Evolutionary conservation across 2,329 filamentous ascomycete genomes (phyloP).

Genomic region (Alternaria ventricosa): DNA sequence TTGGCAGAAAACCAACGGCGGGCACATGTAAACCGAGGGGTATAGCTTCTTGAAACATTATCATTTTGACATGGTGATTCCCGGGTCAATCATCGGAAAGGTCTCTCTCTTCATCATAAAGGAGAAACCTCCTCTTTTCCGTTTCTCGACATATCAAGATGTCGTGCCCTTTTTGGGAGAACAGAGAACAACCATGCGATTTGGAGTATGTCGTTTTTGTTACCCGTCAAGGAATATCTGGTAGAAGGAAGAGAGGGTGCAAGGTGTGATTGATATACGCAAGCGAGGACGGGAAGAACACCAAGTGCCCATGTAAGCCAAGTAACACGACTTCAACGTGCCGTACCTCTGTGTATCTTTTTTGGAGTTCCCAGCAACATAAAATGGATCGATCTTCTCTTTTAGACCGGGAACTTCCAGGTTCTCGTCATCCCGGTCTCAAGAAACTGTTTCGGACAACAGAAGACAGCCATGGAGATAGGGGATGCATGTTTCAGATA

Average conservation of each 20-base stretch:
- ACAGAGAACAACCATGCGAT: no score
- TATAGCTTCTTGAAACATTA: no score
- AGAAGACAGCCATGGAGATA: neutral
- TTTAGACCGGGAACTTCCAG: neutral
- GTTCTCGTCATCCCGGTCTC: neutral
- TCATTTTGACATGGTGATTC: no score
- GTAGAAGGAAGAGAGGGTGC: no score
- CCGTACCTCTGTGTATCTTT: neutral
- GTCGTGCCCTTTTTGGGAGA: no score
- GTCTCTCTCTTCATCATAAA: no score
- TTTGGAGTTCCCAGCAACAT: no score
- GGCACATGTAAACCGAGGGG: no score
- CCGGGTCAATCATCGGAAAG: no score
- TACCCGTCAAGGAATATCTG: no score
- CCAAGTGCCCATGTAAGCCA: neutral
- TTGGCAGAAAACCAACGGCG: neutral
- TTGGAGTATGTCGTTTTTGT: no score
- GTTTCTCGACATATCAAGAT: neutral
- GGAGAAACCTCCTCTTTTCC: neutral
- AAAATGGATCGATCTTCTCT: no score
- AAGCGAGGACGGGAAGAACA: neutral
- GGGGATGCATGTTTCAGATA: neutral
- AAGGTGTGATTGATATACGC: neutral
- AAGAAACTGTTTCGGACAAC: neutral
- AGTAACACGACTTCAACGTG: neutral